Evolutionary conservation across 495 filamentous ascomycete species (phyloP), one percentile per base, ranked within the genome.

Genomic region (Hypomontagnella submonticulosa): DNA sequence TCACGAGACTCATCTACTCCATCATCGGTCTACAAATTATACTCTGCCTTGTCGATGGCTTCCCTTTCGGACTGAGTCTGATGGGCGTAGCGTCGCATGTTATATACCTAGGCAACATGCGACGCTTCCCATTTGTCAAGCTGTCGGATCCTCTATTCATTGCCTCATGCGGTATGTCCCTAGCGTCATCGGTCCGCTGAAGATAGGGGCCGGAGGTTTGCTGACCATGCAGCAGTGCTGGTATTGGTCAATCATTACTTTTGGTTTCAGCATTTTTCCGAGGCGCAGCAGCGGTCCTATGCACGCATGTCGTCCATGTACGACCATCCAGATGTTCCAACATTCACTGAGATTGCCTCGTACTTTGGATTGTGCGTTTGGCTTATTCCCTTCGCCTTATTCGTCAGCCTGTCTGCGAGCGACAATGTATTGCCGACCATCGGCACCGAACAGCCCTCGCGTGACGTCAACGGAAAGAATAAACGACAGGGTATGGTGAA

Each of bases 291-390:
- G 20, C 73, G 74, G 52, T 76, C 80, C 10, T 80, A 80, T 71
- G 70, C 78, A 43, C 76, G 72, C 49, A 73, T 73, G 75, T 61
- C 75, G 30, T 80, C 87, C 53, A 86, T 85, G 59, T 87, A 89
- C 75, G 84, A 87, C 68, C 76, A 85, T 37, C 76, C 79, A 9
- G 81, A 88, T 52, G 77, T 92, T 54, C 95, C 95, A 2, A 88
- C 86, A 33, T 99, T 99, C 76, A 93, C 93, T 8, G 92, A 98
- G 76, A 92, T 99, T 38, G 92, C 94, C 0, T 94, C 92, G 1
- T 99, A 94, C 74, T 99, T 99, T 71, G 95, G 95, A 4, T 81
- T 99, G 7, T 97, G 92, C 73, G 92, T 99, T 11, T 99, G 95
- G 95, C 83, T 99, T 10, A 90, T 97, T 1, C 95, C 95, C 0